Evolutionary conservation across 768 basidiomycete genomes (phyloP).

Genomic region (Rhizopogon vesiculosus): DNA sequence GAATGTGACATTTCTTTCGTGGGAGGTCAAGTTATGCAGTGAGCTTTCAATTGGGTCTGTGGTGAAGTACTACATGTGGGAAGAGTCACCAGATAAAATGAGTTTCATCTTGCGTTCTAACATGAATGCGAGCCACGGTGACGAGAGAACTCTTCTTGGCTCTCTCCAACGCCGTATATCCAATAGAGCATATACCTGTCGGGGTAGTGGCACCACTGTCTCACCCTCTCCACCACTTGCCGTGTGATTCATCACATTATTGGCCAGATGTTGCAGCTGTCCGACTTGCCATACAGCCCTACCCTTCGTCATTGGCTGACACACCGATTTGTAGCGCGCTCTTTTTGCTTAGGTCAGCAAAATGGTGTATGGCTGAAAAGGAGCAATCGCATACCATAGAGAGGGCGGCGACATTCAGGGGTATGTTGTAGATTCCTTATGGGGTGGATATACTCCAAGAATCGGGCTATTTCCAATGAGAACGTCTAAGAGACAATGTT

Average conservation of each 20-base stretch:
- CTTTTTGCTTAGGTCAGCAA: constrained; percentile 18
- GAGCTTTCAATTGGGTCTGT: constrained; percentile 9
- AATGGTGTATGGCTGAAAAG: too few relatives aligned
- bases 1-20: too few relatives aligned
- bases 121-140: constrained; percentile 62
- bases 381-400: too few relatives aligned
- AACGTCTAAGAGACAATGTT: too few relatives aligned
- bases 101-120: constrained; percentile 58
- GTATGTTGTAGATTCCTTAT: too few relatives aligned
- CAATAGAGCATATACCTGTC: constrained; percentile 47
- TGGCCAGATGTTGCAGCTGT: too few relatives aligned
- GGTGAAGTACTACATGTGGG: too few relatives aligned
- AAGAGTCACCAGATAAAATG: too few relatives aligned
- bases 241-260: constrained; percentile 77
- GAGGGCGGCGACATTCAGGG: too few relatives aligned
- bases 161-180: constrained; percentile 7
- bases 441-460: too few relatives aligned
- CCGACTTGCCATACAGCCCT: constrained; percentile 57
- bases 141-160: too few relatives aligned
- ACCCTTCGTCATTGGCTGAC: constrained; percentile 89
- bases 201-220: constrained; percentile 53
- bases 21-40: constrained; percentile 11
- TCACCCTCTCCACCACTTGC: constrained; percentile 51
- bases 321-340: constrained; percentile 71
- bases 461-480: too few relatives aligned